phyloP scores from a whole-genome alignment of 202 grass and related monocot species.

The Digitaria exilis region DNA sequence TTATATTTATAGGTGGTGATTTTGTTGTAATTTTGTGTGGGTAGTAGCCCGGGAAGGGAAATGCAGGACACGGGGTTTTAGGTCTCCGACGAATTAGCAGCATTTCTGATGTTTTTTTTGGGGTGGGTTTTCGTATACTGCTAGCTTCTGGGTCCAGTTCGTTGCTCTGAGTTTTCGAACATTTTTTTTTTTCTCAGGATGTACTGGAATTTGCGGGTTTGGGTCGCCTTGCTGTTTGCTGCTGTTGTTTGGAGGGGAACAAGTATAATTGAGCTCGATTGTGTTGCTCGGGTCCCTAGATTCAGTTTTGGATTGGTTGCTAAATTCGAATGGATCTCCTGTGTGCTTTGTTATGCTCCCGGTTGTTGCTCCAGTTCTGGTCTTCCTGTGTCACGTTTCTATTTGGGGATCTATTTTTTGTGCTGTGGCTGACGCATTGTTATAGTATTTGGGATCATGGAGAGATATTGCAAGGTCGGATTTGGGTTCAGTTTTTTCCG shows the following conservation, averaged over 20 bases:
- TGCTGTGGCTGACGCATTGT: background rate
- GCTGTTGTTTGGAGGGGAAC: background rate
- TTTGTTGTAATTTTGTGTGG: slow-evolving; percentile 31
- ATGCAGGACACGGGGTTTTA: slow-evolving; percentile 8
- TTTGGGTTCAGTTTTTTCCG: background rate
- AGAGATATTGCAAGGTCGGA: background rate
- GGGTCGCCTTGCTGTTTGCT: background rate
- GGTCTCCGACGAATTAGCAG: slow-evolving; percentile 3
- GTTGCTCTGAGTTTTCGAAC: slow-evolving; percentile 7
- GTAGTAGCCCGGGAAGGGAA: background rate
- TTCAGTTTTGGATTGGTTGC: background rate
- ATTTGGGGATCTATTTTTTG: background rate
- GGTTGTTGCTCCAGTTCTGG: slow-evolving; percentile 5
- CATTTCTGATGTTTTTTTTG: background rate
- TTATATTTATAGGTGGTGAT: background rate
- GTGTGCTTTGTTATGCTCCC: background rate
- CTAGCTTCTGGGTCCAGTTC: slow-evolving; percentile 22
- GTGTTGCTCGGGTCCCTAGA: background rate
- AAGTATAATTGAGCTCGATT: slow-evolving; percentile 14
- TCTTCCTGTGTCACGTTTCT: background rate
- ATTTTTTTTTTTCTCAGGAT: background rate
- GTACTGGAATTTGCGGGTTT: slow-evolving; percentile 17
- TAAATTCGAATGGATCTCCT: background rate
- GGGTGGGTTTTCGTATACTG: slow-evolving; percentile 8
- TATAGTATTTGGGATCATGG: background rate